Conservation (phyloP, 2,329 filamentous ascomycete genomes). For the Aspergillus tanneri region DNA sequence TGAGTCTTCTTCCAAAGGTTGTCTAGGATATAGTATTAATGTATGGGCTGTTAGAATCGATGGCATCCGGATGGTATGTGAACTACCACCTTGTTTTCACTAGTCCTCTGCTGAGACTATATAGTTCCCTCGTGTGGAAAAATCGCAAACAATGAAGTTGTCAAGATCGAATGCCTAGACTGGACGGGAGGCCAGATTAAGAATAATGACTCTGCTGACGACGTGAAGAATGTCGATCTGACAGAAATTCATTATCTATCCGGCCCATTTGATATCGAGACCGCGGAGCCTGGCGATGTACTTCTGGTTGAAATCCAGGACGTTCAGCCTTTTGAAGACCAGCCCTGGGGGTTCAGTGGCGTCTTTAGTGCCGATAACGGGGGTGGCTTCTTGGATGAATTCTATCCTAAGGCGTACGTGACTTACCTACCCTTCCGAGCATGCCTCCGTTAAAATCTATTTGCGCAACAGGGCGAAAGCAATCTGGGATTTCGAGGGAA, state of each 20-base stretch:
- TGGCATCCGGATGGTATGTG: constrained; percentile 85
- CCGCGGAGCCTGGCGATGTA: constrained; percentile 79
- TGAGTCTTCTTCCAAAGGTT: constrained; percentile 46
- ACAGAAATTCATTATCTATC: constrained; percentile 84
- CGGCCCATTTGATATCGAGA: constrained; percentile 83
- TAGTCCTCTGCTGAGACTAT: neutral
- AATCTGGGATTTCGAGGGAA: constrained; percentile 76
- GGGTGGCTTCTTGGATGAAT: constrained; percentile 82
- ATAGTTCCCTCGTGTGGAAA: constrained; percentile 70
- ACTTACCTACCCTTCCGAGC: neutral
- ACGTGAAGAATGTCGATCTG: constrained; percentile 79
- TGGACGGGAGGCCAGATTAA: constrained; percentile 77
- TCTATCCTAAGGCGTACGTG: constrained; percentile 75
- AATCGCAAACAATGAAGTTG: constrained; percentile 79
- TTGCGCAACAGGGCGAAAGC: constrained; percentile 60
- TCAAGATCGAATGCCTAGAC: constrained; percentile 91
- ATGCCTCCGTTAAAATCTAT: neutral
- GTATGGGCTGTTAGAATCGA: constrained; percentile 80
- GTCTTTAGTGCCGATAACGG: constrained; percentile 79
- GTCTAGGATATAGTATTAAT: no score
- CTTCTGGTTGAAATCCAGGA: constrained; percentile 89
- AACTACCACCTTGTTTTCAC: neutral
- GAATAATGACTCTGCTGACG: constrained; percentile 88
- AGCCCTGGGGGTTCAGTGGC: constrained; percentile 88
- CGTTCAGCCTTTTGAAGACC: constrained; percentile 80